Percentiles rank a stretch among this genome's conserved stretches.
phyloP scores from a whole-genome alignment of 2,329 filamentous ascomycete genomes.

The Lachnellula occidentalis region DNA sequence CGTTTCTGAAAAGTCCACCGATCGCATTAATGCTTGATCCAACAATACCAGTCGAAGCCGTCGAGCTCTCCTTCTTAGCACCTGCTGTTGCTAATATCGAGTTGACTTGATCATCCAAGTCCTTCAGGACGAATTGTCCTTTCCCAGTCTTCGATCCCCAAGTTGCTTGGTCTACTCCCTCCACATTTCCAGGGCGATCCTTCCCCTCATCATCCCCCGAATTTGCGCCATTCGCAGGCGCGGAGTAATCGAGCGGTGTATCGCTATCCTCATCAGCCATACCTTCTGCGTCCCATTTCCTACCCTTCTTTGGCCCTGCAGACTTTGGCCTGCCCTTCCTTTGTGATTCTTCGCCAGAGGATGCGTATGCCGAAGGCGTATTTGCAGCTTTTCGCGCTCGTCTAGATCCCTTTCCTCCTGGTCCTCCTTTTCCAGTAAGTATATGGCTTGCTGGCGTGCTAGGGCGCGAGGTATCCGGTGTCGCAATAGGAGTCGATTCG shows the following conservation, averaged over 20 bases:
- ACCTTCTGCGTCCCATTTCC: slow-evolving; percentile 90
- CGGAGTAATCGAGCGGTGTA: slow-evolving; percentile 86
- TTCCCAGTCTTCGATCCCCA: slow-evolving; percentile 83
- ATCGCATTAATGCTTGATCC: slow-evolving; percentile 77
- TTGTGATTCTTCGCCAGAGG: slow-evolving; percentile 77
- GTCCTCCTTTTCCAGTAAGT: slow-evolving; percentile 67
- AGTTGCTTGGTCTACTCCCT: slow-evolving; percentile 69
- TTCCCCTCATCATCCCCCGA: slow-evolving; percentile 47
- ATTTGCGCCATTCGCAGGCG: slow-evolving; percentile 44
- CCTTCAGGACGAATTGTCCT: slow-evolving; percentile 90
- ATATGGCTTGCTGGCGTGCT: slow-evolving; percentile 67
- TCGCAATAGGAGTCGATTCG: slow-evolving; percentile 64
- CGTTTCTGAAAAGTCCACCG: slow-evolving; percentile 84
- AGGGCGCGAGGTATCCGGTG: slow-evolving; percentile 73
- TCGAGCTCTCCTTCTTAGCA: slow-evolving; percentile 47
- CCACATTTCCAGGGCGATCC: slow-evolving; percentile 54
- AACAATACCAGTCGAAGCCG: slow-evolving; percentile 58
- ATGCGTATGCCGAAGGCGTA: slow-evolving; percentile 52
- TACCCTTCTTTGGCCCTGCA: slow-evolving; percentile 70
- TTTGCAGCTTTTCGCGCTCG: slow-evolving; percentile 70
- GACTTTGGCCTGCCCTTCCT: slow-evolving; percentile 51
- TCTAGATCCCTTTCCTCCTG: slow-evolving; percentile 71
- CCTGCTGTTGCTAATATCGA: slow-evolving; percentile 81
- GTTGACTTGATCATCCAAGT: slow-evolving; percentile 89
- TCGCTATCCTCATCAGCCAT: slow-evolving; percentile 74